Base-by-base conservation (phyloP, 768 basidiomycete genomes). In the Kwoniella shandongensis region DNA sequence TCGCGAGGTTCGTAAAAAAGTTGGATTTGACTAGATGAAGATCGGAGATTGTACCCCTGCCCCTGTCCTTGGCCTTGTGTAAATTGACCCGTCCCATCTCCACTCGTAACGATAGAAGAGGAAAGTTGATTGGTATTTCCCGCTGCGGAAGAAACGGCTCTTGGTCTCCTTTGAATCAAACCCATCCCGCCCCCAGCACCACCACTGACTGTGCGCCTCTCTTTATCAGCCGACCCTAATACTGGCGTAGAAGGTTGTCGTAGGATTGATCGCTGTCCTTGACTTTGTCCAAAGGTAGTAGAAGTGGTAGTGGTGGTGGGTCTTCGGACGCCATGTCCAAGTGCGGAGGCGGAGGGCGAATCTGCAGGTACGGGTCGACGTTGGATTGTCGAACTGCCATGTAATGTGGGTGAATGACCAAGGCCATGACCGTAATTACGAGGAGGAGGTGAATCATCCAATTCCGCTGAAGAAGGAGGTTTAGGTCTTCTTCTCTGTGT, bases 211-310 rank as follows among this genome's bases (percentile, higher is more conserved):
- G 52, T 50, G 23, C 30, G 23, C 2, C 35, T 7, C 11, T 42
- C 36, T 30, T 54, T 25, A 7, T 30, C 25, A 22, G 48, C 41
- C 27, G 20, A n/a, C 7, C 29, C 20, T n/a, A 66, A 47, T 2
- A 47, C 25, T 2, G 64, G 64, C 7, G 57, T 66, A 25, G 60
- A 62, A 26, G 64, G 64, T 54, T 66, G 64, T 36, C 64, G 61
- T 6, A 66, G 13, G 25, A 53, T 59, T 7, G 61, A 44, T 38
- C 64, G 26, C 4, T 48, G 29, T 39, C 27, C 39, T 29, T 51
- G 59, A 41, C 45, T 25, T 32, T 46, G 38, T 10, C 53, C 54
- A n/a, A 46, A 6, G 12, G 17, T 26, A 13, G 42, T 15, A 1
- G 52, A 22, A 20, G 25, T 18, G 36, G 18, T 40, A 2, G 46